Conservation (phyloP, 2,329 filamentous ascomycete species). For the Phaeosphaeriaceae sp. region DNA sequence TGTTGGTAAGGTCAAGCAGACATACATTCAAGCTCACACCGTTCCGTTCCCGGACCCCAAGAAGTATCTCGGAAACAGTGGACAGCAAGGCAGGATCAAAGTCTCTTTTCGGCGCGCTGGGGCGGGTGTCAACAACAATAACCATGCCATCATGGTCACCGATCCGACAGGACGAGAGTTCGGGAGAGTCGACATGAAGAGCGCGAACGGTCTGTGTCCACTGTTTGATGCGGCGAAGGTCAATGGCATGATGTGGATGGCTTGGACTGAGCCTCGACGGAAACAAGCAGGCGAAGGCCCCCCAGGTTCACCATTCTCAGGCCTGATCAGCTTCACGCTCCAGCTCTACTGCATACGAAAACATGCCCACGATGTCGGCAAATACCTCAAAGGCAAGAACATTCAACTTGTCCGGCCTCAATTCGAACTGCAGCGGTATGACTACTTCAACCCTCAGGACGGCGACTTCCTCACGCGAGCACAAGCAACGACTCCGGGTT, state of each 20-base stretch:
- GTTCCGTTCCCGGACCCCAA: constrained; percentile 75
- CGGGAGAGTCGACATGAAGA: constrained; percentile 75
- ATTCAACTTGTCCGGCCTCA: constrained; percentile 72
- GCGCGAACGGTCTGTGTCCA: constrained; percentile 72
- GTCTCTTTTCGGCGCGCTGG: constrained; percentile 71
- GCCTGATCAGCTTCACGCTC: constrained; percentile 66
- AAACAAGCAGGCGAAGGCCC: constrained; percentile 67
- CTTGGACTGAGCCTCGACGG: constrained; percentile 73
- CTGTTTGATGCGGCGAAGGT: constrained; percentile 72
- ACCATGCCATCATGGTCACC: constrained; percentile 76
- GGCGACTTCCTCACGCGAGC: constrained; percentile 17
- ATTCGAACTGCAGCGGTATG: constrained; percentile 69
- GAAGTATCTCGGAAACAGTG: constrained; percentile 64
- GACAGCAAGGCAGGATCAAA: constrained; percentile 73
- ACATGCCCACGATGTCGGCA: constrained; percentile 71
- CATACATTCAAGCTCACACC: constrained; percentile 70
- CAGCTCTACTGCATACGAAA: constrained; percentile 81
- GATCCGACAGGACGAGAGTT: constrained; percentile 77
- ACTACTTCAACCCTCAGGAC: constrained; percentile 78
- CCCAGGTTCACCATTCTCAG: constrained; percentile 27
- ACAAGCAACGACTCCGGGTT: constrained; percentile 23
- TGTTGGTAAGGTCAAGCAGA: constrained; percentile 77
- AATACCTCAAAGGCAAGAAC: constrained; percentile 69
- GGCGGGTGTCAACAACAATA: constrained; percentile 61
- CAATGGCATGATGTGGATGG: constrained; percentile 73